Base-by-base conservation (phyloP, 352 stramenopile genomes). In the Phytophthora macrochlamydospora region DNA sequence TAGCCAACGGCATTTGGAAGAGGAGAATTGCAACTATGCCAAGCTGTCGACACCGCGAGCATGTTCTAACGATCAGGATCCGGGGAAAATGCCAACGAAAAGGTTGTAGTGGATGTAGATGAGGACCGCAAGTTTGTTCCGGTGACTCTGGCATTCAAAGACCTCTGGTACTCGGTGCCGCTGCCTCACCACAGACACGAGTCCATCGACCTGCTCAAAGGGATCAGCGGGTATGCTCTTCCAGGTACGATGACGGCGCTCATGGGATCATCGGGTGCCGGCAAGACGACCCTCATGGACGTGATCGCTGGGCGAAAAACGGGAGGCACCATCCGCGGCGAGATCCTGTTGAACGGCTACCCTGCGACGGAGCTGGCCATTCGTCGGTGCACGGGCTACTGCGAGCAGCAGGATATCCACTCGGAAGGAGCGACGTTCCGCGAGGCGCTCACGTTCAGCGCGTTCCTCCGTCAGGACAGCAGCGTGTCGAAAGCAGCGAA, bases 271-370 rank as follows among this genome's bases (percentile, higher is more conserved):
- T 75, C 67, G 0, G 83, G 85, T 49, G 81, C 86, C 37, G 90
- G 92, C 2, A 97, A 98, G 65, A 97, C 66, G 0, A 74, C 66
- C 2, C 29, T 74, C 6, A 62, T 74, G 61, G 66, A 74, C 29
- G 66, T 74, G 13, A 92, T 98, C 51, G 89, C 93, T 2, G 72
- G 94, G 5, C 76, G 93, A 40, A 98, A 98, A 68, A 90, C 77
- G 4, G 80, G 76, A 44, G 93, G 93, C 7, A 72, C 59, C 14
- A 76, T 90, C 50, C 50, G 56, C 1, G 88, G 89, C 13, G 45
- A 91, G 0, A 81, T 94, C 30, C 48, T 82, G 8, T 61, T 69
- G 11, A 87, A 83, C 42, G 75, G 75, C n/a, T 67, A 79, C 38
- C 56, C 52, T 7, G 67, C 71, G 0, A 75, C 63, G 0, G 51